Conservation (phyloP, 176 grass and related monocot genomes). For the Rhynchospora breviuscula region DNA sequence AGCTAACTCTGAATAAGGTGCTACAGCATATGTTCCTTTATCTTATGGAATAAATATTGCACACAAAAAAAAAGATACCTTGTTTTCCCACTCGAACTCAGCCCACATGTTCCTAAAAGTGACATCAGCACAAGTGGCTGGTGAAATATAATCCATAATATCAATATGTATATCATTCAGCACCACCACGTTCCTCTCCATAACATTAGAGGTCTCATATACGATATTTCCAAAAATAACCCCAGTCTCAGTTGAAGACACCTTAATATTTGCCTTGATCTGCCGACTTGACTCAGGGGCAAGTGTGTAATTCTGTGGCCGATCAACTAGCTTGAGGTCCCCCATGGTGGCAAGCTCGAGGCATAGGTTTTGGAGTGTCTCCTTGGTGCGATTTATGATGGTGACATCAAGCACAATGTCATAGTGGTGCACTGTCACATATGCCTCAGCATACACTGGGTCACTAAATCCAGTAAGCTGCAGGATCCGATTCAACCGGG, state of each 20-base stretch:
- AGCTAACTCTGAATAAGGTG: not conserved
- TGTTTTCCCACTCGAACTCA: constrained; percentile 77
- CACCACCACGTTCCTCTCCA: constrained; percentile 54
- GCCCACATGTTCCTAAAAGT: constrained; percentile 76
- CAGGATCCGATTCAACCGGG: constrained; percentile 52
- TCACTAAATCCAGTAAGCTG: constrained; percentile 63
- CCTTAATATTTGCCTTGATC: constrained; percentile 63
- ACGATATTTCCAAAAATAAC: constrained; percentile 71
- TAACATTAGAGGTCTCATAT: constrained; percentile 63
- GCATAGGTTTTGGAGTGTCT: constrained; percentile 64
- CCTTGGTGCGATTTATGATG: constrained; percentile 52
- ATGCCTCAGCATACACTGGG: constrained; percentile 63
- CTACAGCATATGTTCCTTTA: not conserved
- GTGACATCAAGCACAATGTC: constrained; percentile 71
- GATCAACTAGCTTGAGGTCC: constrained; percentile 64
- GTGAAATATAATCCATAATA: constrained; percentile 81
- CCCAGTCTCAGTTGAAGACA: constrained; percentile 69
- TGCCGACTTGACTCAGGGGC: constrained; percentile 63
- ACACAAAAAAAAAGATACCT: constrained; percentile 28
- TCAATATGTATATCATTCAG: constrained; percentile 74
- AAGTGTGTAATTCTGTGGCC: constrained; percentile 56
- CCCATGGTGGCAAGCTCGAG: constrained; percentile 65
- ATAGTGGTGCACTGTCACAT: constrained; percentile 59
- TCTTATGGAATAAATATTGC: not conserved
- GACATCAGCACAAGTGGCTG: constrained; percentile 50